Conservation (phyloP, 2,329 filamentous ascomycete genomes). For the Diaporthe sp. region DNA sequence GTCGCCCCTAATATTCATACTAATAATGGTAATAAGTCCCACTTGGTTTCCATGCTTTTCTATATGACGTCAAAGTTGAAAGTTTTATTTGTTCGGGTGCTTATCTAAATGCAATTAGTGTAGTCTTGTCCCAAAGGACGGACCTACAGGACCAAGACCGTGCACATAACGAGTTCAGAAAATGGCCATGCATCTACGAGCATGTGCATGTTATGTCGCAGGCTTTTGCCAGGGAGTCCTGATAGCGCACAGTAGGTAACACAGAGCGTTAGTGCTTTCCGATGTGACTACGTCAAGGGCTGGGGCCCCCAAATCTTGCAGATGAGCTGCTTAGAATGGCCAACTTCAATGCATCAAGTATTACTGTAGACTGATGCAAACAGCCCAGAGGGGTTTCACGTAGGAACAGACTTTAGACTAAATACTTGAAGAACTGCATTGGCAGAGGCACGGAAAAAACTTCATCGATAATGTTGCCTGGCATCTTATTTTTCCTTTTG, state of each 20-base stretch:
- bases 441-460: not conserved
- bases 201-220: not conserved
- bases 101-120: not conserved
- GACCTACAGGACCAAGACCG: not conserved
- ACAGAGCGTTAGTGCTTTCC: too few species aligned
- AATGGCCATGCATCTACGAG: not conserved
- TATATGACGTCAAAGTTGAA: slow-evolving; percentile 12
- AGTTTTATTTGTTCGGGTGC: not conserved
- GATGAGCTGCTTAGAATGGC: not conserved
- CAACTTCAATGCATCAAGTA: too few species aligned
- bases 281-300: too few species aligned
- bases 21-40: not conserved
- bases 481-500: not conserved
- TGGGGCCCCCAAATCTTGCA: not conserved
- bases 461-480: not conserved
- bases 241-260: too few species aligned
- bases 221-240: too few species aligned
- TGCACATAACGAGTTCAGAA: not conserved
- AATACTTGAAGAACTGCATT: not conserved
- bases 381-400: too few species aligned
- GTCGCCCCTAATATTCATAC: not conserved
- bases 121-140: not conserved
- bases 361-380: not conserved
- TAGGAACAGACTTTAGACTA: not conserved
- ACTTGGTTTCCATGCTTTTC: slow-evolving; percentile 7